Evolutionary conservation across 164 flowering plant species (phyloP).

Genomic region (Liriodendron chinense): DNA sequence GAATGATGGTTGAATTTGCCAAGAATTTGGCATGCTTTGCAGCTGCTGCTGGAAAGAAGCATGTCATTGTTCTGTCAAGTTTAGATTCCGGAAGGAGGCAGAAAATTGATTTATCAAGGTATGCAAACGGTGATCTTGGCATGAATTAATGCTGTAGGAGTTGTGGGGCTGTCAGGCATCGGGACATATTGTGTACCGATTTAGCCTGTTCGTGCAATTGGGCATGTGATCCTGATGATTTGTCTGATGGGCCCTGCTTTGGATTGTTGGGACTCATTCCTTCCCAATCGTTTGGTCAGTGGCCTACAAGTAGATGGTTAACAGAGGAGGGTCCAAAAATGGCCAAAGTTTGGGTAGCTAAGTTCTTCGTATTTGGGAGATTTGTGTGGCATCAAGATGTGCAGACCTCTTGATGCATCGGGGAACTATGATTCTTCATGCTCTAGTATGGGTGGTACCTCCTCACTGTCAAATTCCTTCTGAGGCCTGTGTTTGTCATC

Average conservation of each 20-base stretch:
- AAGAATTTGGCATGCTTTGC: slow-evolving; percentile 79
- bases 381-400: not conserved
- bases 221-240: not conserved
- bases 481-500: not conserved
- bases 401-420: not conserved
- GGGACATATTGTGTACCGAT: not conserved
- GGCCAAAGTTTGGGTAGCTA: not conserved
- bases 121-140: slow-evolving; percentile 5
- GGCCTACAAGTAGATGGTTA: not conserved
- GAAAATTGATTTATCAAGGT: slow-evolving; percentile 74
- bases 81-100: slow-evolving; percentile 77
- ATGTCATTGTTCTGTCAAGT: slow-evolving; percentile 81
- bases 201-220: not conserved
- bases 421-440: not conserved
- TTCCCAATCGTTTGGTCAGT: not conserved
- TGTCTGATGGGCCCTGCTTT: not conserved
- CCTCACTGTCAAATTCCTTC: not conserved
- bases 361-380: not conserved
- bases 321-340: not conserved
- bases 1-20: slow-evolving; percentile 79
- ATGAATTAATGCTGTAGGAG: not conserved
- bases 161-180: not conserved
- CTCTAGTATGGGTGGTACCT: not conserved
- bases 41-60: slow-evolving; percentile 69
- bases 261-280: too few relatives aligned